Evolutionary conservation across 2,329 filamentous ascomycete species (phyloP), one percentile per base, ranked within the genome.

Genomic region (Ascochyta pisi): DNA sequence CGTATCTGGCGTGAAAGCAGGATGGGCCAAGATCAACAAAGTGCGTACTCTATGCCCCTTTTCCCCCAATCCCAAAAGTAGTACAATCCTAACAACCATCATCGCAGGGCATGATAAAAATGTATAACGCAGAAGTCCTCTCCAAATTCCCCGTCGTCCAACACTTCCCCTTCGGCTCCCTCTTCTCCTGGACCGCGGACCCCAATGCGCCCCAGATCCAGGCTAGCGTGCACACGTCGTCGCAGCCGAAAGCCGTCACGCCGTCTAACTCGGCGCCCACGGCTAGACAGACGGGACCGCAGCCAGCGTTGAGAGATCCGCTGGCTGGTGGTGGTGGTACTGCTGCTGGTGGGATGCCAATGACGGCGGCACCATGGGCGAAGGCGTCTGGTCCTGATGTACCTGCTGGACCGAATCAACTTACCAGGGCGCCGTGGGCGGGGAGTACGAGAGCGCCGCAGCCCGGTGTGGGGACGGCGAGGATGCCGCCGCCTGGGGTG

Each of bases 81-180:
- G 8, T 40, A 23, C 12, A 23, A 3, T 22, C 3, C 26, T 26
- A 10, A 41, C 61, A 64, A 45, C 65, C 39, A 42, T 6, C 6
- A 6, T 10, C 3, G 38, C 37, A 89, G 88, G 95, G 95, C 47
- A 98, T 99, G 95, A 86, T 99, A 69, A 99, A 98, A 78, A 99
- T 99, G 95, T 99, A 94, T 79, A 92, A 96, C 64, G 95, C 91
- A 16, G 95, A 99, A 79, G 95, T 99, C 3, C 82, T 99, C 13
- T 91, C 90, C 35, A 99, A 99, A 76, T 97, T 97, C 71, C 95
- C 95, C 3, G 95, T 99, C 3, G 92, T 99, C n/a, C 95, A 99
- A 77, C 95, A 99, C 76, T 98, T 83, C 55, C 78, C 77, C 3
- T 82, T 83, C 53, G 81, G 80, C 16, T 79, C 78, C n/a, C 66